Percentiles rank a stretch among this genome's conserved stretches.
Conservation (phyloP, 495 filamentous ascomycete species). For the Xeromyces bisporus region DNA sequence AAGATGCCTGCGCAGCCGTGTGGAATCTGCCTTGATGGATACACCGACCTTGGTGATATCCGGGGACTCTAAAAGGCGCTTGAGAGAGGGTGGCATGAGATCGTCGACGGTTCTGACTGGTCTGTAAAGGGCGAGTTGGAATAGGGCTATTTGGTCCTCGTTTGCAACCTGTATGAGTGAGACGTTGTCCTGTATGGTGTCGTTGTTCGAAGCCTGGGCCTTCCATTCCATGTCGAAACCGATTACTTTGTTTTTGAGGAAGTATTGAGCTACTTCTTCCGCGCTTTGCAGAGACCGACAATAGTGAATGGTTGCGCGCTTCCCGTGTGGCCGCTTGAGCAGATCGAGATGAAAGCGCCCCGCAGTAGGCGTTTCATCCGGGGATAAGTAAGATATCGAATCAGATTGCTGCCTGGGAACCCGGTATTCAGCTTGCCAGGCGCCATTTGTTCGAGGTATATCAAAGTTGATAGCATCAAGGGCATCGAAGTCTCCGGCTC, state of each 20-base stretch:
- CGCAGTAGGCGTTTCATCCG: too few relatives aligned
- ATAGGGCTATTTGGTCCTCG: slow-evolving; percentile 59
- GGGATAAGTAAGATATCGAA: too few relatives aligned
- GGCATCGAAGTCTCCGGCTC: too few relatives aligned
- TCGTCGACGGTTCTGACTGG: slow-evolving; percentile 25
- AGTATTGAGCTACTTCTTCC: slow-evolving; percentile 48
- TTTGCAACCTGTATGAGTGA: slow-evolving; percentile 70
- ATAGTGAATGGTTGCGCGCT: slow-evolving; percentile 52
- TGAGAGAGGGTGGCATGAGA: slow-evolving; percentile 53
- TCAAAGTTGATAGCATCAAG: too few relatives aligned
- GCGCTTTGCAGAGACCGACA: slow-evolving; percentile 48
- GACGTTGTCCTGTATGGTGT: slow-evolving; percentile 44
- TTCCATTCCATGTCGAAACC: slow-evolving; percentile 85
- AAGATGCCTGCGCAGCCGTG: slow-evolving; percentile 48
- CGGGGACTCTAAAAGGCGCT: slow-evolving; percentile 50
- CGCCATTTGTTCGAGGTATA: too few relatives aligned
- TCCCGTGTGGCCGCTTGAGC: slow-evolving; percentile 35
- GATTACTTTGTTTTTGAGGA: slow-evolving; percentile 49
- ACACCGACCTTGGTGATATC: slow-evolving; percentile 66
- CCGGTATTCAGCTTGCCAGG: too few relatives aligned
- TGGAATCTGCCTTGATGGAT: slow-evolving; percentile 53
- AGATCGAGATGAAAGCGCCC: slow-evolving; percentile 50
- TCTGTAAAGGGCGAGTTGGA: slow-evolving; percentile 54
- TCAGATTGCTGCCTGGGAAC: background rate
- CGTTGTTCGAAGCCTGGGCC: slow-evolving; percentile 22